A percentile compares a stretch with the other conserved stretches of the same genome.
Evolutionary conservation across 2,329 filamentous ascomycete species (phyloP).

Genomic region (Colletotrichum gloeosporioides): DNA sequence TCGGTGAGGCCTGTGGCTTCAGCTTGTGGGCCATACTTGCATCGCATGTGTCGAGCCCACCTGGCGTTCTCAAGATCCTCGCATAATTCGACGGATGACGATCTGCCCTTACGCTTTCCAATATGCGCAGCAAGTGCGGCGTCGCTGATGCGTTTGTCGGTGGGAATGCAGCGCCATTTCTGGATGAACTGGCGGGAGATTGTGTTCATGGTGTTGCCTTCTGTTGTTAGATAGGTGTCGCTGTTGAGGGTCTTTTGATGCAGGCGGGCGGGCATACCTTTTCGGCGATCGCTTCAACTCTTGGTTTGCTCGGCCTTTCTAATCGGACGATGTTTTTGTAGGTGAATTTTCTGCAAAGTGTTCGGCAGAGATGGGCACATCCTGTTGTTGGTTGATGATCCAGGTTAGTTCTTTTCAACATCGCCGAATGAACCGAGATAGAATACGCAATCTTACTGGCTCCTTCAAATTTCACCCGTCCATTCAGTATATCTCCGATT

Average conservation of each 20-base stretch:
- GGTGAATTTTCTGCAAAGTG: neutral
- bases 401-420: neutral
- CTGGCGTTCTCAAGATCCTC: neutral
- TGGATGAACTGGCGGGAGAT: neutral
- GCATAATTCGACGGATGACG: neutral
- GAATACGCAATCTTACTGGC: neutral
- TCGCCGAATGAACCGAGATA: neutral
- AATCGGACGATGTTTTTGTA: neutral
- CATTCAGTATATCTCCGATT: neutral
- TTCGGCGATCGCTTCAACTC: neutral
- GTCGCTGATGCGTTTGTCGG: neutral
- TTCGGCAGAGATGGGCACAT: neutral
- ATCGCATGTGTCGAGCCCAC: neutral
- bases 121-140: neutral
- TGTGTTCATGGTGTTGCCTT: neutral
- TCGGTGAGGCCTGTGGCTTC: neutral
- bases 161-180: neutral
- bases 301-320: neutral
- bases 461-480: neutral
- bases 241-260: neutral
- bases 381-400: neutral
- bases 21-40: neutral
- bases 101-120: neutral
- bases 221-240: neutral
- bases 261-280: neutral